Conservation (phyloP, 768 basidiomycete species). For the Phaffia australis region DNA sequence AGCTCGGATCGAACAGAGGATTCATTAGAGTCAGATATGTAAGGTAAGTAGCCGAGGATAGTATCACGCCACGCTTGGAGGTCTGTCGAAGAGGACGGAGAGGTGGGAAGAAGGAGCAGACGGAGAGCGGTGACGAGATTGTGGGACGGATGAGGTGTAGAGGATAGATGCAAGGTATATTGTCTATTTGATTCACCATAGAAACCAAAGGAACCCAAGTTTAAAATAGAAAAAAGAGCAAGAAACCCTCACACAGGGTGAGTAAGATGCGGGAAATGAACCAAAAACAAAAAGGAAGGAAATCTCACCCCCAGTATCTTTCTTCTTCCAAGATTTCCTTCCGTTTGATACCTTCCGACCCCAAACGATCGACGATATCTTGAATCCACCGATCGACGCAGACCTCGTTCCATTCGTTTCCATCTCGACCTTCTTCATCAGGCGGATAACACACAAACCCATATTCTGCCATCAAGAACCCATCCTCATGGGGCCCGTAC, state of each 20-base stretch:
- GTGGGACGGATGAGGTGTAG: conserved; percentile 63
- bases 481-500: conserved; percentile 72
- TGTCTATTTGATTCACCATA: conserved; percentile 45
- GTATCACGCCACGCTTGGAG: conserved; percentile 11
- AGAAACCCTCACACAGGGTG: neutral
- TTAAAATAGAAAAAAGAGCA: neutral
- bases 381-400: conserved; percentile 52
- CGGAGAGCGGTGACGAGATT: conserved; percentile 40
- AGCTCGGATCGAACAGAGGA: conserved; percentile 5
- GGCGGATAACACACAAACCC: conserved; percentile 50
- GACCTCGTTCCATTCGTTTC: conserved; percentile 45
- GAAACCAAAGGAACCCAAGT: neutral
- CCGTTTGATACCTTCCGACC: conserved; percentile 44
- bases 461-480: conserved; percentile 73
- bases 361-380: conserved; percentile 42
- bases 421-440: conserved; percentile 19
- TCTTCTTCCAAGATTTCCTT: conserved; percentile 49
- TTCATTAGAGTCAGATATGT: conserved; percentile 10
- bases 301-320: conserved; percentile 72
- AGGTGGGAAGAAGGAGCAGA: conserved; percentile 29
- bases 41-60: conserved; percentile 10
- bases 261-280: neutral
- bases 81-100: neutral
- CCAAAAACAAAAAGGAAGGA: neutral
- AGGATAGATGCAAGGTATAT: conserved; percentile 61